Base-by-base conservation (phyloP, 2,329 filamentous ascomycete genomes). In the Nannizziopsis barbatae region DNA sequence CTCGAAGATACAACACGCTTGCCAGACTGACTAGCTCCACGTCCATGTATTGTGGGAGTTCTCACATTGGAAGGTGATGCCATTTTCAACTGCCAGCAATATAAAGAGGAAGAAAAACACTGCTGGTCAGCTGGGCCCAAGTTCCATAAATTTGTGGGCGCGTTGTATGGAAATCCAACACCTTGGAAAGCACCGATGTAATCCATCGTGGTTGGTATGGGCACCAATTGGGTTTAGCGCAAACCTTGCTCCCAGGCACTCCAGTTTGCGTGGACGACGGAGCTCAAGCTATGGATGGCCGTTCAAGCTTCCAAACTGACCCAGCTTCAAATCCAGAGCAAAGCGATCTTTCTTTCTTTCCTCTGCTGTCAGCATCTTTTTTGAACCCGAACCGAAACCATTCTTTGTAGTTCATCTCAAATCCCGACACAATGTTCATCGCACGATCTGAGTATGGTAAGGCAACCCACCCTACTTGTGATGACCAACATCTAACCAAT, bases 371-470 rank as follows among this genome's bases (percentile, higher is more conserved):
- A 87, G 74, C 62, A 3, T 4, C 22, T 7, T 3, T 7, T 27
- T 27, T 7, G 7, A 7, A 27, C 22, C 22, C 22, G 22, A 27
- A 27, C 3, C 7, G 7, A 27, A 7, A 4, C 22, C 22, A 4
- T 27, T 4, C 22, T 7, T 27, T 27, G 22, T 27, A 27, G 4
- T 27, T 27, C n/a, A 7, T 27, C 22, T 27, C 22, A 3, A 27
- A 27, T 27, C 22, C 7, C 7, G 22, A 27, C 22, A 27, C 3
- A 27, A 95, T 95, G 92, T 98, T 98, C 80, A 96, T 98, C 80
- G 89, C 92, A 79, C 86, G 92, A 75, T 96, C 90, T 68, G 92
- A 98, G 90, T 98, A 98, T 76, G 92, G 90, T 92, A 78, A 75
- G 83, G 67, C 32, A 15, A 15, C 39, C 50, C 55, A 55, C 53